A percentile compares a stretch with the other conserved stretches of the same genome.
These are phyloP conservation scores for Diplosphaera chodatii DNA, from an alignment of 139 green algal species.

Conservation along the genomic window DNA sequence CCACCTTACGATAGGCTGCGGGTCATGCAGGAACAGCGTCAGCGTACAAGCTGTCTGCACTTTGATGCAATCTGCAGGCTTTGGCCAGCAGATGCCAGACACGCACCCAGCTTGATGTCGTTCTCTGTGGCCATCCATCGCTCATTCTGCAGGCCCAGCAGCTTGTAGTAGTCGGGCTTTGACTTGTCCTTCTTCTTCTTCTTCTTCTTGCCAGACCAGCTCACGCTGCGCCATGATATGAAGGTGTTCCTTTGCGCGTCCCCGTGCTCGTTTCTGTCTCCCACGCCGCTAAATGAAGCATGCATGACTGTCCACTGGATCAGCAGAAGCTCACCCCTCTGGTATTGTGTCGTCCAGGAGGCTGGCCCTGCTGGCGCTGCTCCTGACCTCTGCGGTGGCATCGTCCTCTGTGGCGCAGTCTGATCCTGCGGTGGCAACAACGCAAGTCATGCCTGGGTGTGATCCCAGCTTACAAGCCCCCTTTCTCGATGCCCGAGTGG, in stretches of 20 bases:
- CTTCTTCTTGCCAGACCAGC: slow-evolving; percentile 60
- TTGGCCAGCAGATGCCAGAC: not conserved
- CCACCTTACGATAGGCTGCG: slow-evolving; percentile 70
- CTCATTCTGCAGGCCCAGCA: slow-evolving; percentile 75
- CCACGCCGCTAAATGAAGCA: too few species aligned
- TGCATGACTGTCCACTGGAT: too few species aligned
- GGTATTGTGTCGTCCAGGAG: slow-evolving; percentile 16
- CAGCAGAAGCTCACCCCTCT: slow-evolving; percentile 24
- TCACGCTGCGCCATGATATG: slow-evolving; percentile 19
- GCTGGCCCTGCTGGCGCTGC: slow-evolving; percentile 16
- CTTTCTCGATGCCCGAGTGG: too few species aligned
- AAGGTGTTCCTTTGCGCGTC: too few species aligned
- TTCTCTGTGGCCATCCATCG: slow-evolving; percentile 75
- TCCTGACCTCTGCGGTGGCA: not conserved
- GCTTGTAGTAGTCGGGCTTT: slow-evolving; percentile 69
- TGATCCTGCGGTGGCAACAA: too few species aligned
- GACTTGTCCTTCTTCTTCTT: slow-evolving; percentile 57
- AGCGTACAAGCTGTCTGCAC: too few species aligned
- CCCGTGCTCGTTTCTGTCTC: too few species aligned
- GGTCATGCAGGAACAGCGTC: too few species aligned
- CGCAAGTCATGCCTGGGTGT: too few species aligned
- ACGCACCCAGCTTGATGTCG: slow-evolving; percentile 67
- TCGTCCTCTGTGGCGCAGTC: slow-evolving; percentile 8
- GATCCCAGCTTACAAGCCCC: too few species aligned
- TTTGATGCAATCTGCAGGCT: too few species aligned